Evolutionary conservation across 768 basidiomycete species (phyloP).

Genomic region (Amanita molliuscula): DNA sequence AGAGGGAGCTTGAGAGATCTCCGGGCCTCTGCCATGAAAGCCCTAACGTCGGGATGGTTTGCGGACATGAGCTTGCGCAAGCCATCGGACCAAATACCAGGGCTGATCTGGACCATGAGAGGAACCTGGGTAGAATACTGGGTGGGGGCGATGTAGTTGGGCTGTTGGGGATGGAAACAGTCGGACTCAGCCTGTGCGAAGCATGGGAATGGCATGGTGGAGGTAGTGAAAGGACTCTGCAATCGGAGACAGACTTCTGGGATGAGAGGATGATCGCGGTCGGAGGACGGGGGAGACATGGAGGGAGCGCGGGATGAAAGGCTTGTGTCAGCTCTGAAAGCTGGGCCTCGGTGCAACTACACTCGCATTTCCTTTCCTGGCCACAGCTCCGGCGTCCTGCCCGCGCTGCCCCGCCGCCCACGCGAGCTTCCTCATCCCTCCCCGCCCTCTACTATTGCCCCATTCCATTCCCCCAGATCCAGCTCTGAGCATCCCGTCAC

Average conservation of each 20-base stretch:
- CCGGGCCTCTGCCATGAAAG: conserved; percentile 35
- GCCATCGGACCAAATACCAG: conserved; percentile 30
- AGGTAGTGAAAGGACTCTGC: background rate
- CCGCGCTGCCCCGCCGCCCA: background rate
- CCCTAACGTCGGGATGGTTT: conserved; percentile 36
- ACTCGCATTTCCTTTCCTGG: conserved; percentile 24
- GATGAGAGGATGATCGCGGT: background rate
- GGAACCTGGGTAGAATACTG: conserved; percentile 16
- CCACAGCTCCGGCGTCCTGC: background rate
- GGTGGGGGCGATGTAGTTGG: conserved; percentile 9
- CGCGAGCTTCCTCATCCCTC: background rate
- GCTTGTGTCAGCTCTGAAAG: conserved; percentile 18
- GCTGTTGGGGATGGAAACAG: conserved; percentile 12
- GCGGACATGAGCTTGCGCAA: conserved; percentile 30
- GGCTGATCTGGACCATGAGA: conserved; percentile 18
- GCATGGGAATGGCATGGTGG: background rate
- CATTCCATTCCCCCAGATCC: conserved; percentile 33
- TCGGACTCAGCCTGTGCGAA: conserved; percentile 10
- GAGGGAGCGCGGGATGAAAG: conserved; percentile 12
- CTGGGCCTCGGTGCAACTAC: conserved; percentile 15
- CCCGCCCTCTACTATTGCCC: conserved; percentile 17
- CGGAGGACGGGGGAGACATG: conserved; percentile 10
- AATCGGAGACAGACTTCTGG: background rate
- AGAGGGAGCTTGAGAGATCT: conserved; percentile 26
- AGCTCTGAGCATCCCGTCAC: conserved; percentile 37